Percentiles rank a stretch among this genome's conserved stretches.
These are phyloP conservation scores for Rickenella mellea DNA, from an alignment of 768 basidiomycete genomes.

Conservation along the genomic window DNA sequence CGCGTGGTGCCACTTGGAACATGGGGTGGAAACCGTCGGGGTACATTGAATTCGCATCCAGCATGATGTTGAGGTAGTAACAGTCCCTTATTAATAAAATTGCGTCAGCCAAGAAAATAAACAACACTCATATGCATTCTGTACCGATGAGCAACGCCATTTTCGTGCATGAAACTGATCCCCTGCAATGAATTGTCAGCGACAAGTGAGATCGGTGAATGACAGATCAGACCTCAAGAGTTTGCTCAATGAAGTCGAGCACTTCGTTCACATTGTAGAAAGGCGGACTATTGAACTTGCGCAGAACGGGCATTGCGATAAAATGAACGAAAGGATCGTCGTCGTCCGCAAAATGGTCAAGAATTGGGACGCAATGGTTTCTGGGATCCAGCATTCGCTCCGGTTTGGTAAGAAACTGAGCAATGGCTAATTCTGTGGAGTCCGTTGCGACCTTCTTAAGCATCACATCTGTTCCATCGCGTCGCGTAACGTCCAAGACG, in stretches of 20 bases:
- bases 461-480: no score
- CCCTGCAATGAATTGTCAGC: no score
- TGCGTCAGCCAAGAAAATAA: no score
- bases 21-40: slow-evolving; percentile 15
- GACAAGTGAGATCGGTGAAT: no score
- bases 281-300: slow-evolving; percentile 6
- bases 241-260: slow-evolving; percentile 11
- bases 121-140: not conserved
- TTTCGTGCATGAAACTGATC: slow-evolving; percentile 11
- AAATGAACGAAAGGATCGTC: not conserved
- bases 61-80: slow-evolving; percentile 12
- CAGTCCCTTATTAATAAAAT: no score
- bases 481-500: no score
- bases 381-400: no score
- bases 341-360: slow-evolving; percentile 7
- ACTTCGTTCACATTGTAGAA: slow-evolving; percentile 10
- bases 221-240: slow-evolving; percentile 12
- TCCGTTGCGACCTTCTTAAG: no score
- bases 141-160: slow-evolving; percentile 15
- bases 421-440: no score
- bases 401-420: no score
- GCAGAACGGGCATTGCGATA: slow-evolving; percentile 14
- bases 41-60: slow-evolving; percentile 12
- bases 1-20: no score
- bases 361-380: slow-evolving; percentile 12